Base-by-base conservation (phyloP, 202 grass and related monocot genomes). In the Schoenoplectus tabernaemontani region DNA sequence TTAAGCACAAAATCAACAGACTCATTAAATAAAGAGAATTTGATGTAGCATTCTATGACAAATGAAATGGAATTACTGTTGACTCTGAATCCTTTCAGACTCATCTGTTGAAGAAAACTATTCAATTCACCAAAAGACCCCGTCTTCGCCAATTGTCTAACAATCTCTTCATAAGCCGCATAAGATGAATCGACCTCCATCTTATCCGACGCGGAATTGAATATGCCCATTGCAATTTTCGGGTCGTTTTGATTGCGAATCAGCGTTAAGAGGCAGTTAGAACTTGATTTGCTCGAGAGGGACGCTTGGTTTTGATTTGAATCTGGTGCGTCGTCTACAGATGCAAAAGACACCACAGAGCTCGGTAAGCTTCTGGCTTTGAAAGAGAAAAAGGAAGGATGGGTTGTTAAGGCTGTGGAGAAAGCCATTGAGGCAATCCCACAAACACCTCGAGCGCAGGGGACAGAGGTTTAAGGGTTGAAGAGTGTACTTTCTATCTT, bases 1-100 rank as follows among this genome's bases (percentile, higher is more conserved):
- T 90, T 88, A 10, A 91, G 78, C 9, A 97, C 85, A n/a, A 97
- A 65, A 70, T 91, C 76, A 46, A 91, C 79, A 65, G 85, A 87
- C 42, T 88, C 88, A 71, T 91, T 82, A 24, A 91, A 93, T 68
- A 85, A 75, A 77, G 83, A 81, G 41, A 85, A 77, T 51, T 75
- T 82, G 34, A 78, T 78, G 12, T 88, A 91, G 81, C 88, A 64
- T 41, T 91, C 88, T 0, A 97, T 7, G 4, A 93, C 84, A 42
- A 90, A 86, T 20, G 70, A 87, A 26, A 90, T 84, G 24, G 85
- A 82, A 77, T 79, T 61, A 2, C 42, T 19, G 32, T 24, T 50
- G 32, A 83, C 83, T 62, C 82, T 59, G 48, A 84, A 88, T 32
- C 91, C 90, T 30, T 82, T 83, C 33, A 44, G 81, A 82, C 81